Percentiles rank a stretch among this genome's conserved stretches.
phyloP scores from a whole-genome alignment of 2,329 filamentous ascomycete genomes.

The Gliomastix tumulicola region DNA sequence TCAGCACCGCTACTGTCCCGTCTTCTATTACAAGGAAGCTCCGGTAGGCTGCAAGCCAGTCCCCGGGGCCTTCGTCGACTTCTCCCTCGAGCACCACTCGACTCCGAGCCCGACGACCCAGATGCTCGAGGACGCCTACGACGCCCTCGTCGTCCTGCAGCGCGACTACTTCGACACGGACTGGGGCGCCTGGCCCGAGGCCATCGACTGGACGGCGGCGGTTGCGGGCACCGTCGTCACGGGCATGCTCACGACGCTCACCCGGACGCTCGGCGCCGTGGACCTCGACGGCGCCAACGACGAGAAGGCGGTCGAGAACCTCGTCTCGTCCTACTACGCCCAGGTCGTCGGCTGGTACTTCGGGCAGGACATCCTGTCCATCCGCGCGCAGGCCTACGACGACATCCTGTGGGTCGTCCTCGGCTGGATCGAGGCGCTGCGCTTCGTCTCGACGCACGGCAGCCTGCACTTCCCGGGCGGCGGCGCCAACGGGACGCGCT shows the following conservation, averaged over 20 bases:
- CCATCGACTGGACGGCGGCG: slow-evolving; percentile 92
- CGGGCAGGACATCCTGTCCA: slow-evolving; percentile 69
- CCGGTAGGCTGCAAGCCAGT: slow-evolving; percentile 2
- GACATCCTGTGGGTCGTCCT: slow-evolving; percentile 95
- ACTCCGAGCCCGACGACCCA: background rate
- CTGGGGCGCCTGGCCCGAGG: slow-evolving; percentile 73
- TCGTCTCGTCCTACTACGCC: slow-evolving; percentile 76
- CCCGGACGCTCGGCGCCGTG: slow-evolving; percentile 42
- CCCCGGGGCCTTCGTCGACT: slow-evolving; percentile 2
- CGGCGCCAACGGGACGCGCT: slow-evolving; percentile 10
- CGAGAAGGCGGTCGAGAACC: slow-evolving; percentile 58
- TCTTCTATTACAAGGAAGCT: slow-evolving; percentile 1
- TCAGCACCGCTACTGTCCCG: slow-evolving; percentile 3
- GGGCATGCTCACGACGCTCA: slow-evolving; percentile 64
- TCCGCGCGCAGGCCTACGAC: slow-evolving; percentile 74
- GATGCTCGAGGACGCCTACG: slow-evolving; percentile 43
- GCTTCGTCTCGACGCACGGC: slow-evolving; percentile 68
- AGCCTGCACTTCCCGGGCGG: slow-evolving; percentile 46
- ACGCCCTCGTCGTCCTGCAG: slow-evolving; percentile 71
- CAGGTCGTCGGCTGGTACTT: slow-evolving; percentile 77
- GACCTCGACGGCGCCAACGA: slow-evolving; percentile 24
- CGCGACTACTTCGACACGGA: slow-evolving; percentile 68
- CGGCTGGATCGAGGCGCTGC: slow-evolving; percentile 78
- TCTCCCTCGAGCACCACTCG: background rate
- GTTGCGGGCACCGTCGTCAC: slow-evolving; percentile 76